Evolutionary conservation across 805 yeast genomes (phyloP), one percentile per base, ranked within the genome.

Genomic region (Metschnikowia kofuensis): DNA sequence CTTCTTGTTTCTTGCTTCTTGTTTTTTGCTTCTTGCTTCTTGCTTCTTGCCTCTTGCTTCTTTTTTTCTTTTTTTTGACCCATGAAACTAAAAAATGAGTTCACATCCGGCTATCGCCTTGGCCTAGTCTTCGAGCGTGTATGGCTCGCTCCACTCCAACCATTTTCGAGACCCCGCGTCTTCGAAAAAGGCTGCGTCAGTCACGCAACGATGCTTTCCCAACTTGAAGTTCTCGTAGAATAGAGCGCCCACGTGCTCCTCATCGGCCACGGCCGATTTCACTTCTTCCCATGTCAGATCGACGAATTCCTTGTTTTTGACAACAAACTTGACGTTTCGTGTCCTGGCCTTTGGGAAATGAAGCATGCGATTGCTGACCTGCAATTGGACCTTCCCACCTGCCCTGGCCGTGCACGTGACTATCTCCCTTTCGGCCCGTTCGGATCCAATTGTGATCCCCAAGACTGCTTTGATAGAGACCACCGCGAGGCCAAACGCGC

Each of bases 331-430:
- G 16, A 56, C 44, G 21, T 35, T 32, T 6, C 59, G 30, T 8
- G 52, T 50, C 9, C 41, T 46, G 7, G 59, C 59, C 7, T 35
- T 15, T 13, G 59, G 59, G 34, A 52, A 56, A 29, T 50, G 47
- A 13, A 50, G 46, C 53, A 56, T 53, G 15, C 44, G 41, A 39
- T 47, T 56, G 42, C 53, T 56, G 16, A 50, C 56, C 47, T 56
- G 59, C 37, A 56, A 38, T 45, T 56, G 59, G 29, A 42, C 55
- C 5, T 46, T 42, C 32, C 54, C 58, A 5, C 59, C 59, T 9
- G 59, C 48, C 8, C 44, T 31, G 14, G 58, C 53, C 10, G 48
- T 39, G 47, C 59, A 56, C 16, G 53, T 48, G 35, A 56, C 42
- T 13, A 42, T 49, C 31, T 54, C 55, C 16, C 47, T 42, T 35